Conservation (phyloP, 495 filamentous ascomycete species). For the Daldinia caldariorum region DNA sequence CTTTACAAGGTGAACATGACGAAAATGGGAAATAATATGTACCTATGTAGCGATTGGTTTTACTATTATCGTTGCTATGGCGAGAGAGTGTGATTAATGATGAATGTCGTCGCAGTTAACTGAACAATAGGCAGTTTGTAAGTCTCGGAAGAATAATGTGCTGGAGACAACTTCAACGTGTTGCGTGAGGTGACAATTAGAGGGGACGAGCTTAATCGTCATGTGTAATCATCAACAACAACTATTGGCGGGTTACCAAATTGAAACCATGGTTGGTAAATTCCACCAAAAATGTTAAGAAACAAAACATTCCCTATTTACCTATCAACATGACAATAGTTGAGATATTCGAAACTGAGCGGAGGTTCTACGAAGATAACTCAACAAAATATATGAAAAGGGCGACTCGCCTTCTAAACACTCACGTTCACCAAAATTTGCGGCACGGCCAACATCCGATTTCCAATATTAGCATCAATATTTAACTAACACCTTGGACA, state of each 20-base stretch:
- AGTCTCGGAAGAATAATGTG: constrained; percentile 41
- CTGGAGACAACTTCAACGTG: constrained; percentile 29
- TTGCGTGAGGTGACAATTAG: constrained; percentile 18
- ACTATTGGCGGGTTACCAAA: constrained; percentile 26
- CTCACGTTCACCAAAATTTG: too few relatives aligned
- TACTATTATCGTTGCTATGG: constrained; percentile 34
- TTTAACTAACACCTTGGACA: constrained; percentile 18
- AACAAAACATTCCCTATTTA: constrained; percentile 26
- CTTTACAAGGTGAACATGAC: constrained; percentile 20
- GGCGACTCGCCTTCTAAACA: background rate
- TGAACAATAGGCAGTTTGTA: constrained; percentile 10
- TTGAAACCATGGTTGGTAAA: constrained; percentile 29
- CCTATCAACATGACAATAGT: constrained; percentile 30
- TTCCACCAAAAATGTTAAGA: constrained; percentile 29
- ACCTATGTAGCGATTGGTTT: constrained; percentile 21
- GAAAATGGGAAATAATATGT: constrained; percentile 11
- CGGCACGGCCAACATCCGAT: background rate
- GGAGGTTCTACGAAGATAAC: constrained; percentile 5
- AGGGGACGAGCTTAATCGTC: constrained; percentile 27
- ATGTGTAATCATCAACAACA: constrained; percentile 20
- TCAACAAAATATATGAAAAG: constrained; percentile 17
- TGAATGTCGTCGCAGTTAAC: constrained; percentile 29
- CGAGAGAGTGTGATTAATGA: constrained; percentile 42
- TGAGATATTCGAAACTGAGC: constrained; percentile 28
- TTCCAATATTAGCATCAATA: constrained; percentile 34